Evolutionary conservation across 2,329 filamentous ascomycete species (phyloP), one percentile per base, ranked within the genome.

Genomic region (Beauveria bassiana): DNA sequence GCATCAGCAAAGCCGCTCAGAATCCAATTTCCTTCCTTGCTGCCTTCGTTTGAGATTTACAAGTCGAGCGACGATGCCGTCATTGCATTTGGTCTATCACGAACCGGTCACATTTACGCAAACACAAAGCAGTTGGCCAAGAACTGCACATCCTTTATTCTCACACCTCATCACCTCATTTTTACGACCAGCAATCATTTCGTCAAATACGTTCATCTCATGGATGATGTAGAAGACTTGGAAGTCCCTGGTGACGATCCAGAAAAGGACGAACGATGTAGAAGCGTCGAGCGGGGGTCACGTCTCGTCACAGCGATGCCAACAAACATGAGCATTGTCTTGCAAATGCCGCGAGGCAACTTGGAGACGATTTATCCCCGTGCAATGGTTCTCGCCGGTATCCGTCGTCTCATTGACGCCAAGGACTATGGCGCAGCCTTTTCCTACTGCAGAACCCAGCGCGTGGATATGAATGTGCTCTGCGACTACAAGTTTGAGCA

Each of bases 391-490:
- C 80, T 99, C 54, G 91, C 92, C 2, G 93, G 92, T 28, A 96
- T 99, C 61, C 85, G 95, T 53, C 84, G 85, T 55, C 85, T 89
- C 57, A 90, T 99, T 57, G 88, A 92, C 59, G 79, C 83, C 38
- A 90, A 89, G 71, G 86, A 95, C 68, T 99, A 97, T 70, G 85
- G 83, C 54, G 85, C 84, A 57, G 95, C 95, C 0, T 99, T 97
- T 71, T 79, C 89, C 24, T 88, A 91, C 64, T 98, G 95, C 71
- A 86, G 95, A 56, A 93, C 87, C 24, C 96, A 99, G 72, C 86
- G 96, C 67, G 95, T 99, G 1, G 95, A 99, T 70, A 93, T 98
- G 89, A 99, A 99, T 70, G 93, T 99, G 64, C 79, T 99, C 2
- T 93, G 96, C 70, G 95, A 99, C 70, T 91, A 98, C 74, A 86